These are phyloP conservation scores for bread wheat (Triticum aestivum) DNA, from an alignment of 176 grass and related monocot genomes.

Conservation along the genomic window IWGSC_CS_RefSeq_v2.1 NC_057811.1:470681111-470681610, in stretches of 20 bases:
- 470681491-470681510: neutral
- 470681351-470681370: too few relatives aligned
- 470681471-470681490: too few relatives aligned
- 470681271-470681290: neutral
- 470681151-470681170: neutral
- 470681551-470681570: too few relatives aligned
- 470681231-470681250: neutral
- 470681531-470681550: neutral
- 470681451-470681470: too few relatives aligned
- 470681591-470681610: neutral
- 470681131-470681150: too few relatives aligned
- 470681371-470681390: too few relatives aligned
- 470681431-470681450: too few relatives aligned
- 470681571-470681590: neutral
- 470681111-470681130: too few relatives aligned
- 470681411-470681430: too few relatives aligned
- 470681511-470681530: neutral
- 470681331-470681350: neutral
- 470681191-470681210: neutral
- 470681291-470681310: neutral
- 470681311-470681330: neutral
- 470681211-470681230: neutral
- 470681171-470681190: too few relatives aligned
- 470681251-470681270: neutral
- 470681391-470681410: too few relatives aligned